phyloP scores from a whole-genome alignment of 1,139 yeast species.

The Yamadazyma trypodendri region DNA sequence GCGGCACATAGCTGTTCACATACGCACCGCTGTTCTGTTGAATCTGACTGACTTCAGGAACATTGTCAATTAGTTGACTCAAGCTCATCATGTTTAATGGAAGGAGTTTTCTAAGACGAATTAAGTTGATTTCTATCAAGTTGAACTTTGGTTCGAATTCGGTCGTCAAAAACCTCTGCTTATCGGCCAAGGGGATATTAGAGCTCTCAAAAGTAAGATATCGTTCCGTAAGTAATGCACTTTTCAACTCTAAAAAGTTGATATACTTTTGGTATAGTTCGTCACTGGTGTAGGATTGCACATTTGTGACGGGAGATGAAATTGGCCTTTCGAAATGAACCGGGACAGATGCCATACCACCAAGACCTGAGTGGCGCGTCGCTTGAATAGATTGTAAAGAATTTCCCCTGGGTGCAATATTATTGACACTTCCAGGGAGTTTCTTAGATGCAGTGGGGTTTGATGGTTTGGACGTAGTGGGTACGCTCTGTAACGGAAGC shows the following conservation, averaged over 20 bases:
- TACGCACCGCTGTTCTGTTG: too few species aligned
- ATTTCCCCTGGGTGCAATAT: too few species aligned
- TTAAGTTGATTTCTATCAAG: constrained; percentile 8
- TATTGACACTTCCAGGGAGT: too few species aligned
- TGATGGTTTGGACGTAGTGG: neutral
- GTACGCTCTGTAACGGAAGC: too few species aligned
- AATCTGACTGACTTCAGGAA: constrained; percentile 1
- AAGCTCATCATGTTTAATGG: constrained; percentile 3
- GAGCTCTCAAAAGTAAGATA: constrained; percentile 33
- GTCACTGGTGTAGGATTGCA: constrained; percentile 2
- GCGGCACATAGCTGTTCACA: too few species aligned
- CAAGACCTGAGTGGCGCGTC: too few species aligned
- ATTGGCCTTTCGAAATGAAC: too few species aligned
- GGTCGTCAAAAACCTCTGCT: constrained; percentile 24
- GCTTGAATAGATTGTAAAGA: too few species aligned
- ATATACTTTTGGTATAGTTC: constrained; percentile 13
- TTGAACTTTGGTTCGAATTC: constrained; percentile 21
- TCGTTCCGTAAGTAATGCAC: constrained; percentile 26
- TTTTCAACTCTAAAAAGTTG: constrained; percentile 17
- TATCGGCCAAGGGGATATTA: constrained; percentile 35
- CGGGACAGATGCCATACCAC: too few species aligned
- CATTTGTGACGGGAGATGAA: neutral
- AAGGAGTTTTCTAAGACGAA: constrained; percentile 3
- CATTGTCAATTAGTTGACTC: constrained; percentile 3
- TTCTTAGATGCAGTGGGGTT: neutral